Evolutionary conservation across 1,139 yeast species (phyloP).

Genomic region (Zygosaccharomyces pseudobailii): DNA sequence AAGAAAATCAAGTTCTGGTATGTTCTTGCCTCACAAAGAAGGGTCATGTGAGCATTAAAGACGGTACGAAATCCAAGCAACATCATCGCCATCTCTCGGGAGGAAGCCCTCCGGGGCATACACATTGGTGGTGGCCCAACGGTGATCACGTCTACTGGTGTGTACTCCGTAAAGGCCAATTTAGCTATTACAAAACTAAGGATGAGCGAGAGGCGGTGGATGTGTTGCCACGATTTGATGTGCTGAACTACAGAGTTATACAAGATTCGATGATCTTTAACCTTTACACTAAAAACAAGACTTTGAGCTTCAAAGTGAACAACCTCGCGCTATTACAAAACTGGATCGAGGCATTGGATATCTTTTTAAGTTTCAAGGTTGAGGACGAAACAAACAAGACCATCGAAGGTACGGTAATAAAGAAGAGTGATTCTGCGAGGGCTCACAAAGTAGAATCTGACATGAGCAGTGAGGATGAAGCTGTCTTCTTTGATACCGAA

Average conservation of each 20-base stretch:
- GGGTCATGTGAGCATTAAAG: neutral
- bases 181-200: slow-evolving; percentile 55
- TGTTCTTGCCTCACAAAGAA: slow-evolving; percentile 15
- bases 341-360: slow-evolving; percentile 17
- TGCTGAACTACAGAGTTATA: slow-evolving; percentile 27
- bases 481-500: neutral
- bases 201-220: slow-evolving; percentile 52
- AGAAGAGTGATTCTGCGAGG: neutral
- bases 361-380: slow-evolving; percentile 7
- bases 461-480: slow-evolving; percentile 7
- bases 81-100: neutral
- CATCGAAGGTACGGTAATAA: neutral
- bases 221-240: slow-evolving; percentile 40
- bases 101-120: slow-evolving; percentile 3
- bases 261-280: slow-evolving; percentile 13
- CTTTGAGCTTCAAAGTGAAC: slow-evolving; percentile 16
- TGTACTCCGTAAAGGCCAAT: slow-evolving; percentile 50
- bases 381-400: neutral
- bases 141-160: slow-evolving; percentile 41
- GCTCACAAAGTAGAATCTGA: neutral
- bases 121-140: slow-evolving; percentile 9
- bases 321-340: slow-evolving; percentile 5
- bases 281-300: slow-evolving; percentile 20
- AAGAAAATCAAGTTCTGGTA: slow-evolving; percentile 12
- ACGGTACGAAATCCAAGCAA: neutral